Evolutionary conservation across 169 alveolate species (phyloP).

Genomic region (Plasmodium blacklocki): DNA sequence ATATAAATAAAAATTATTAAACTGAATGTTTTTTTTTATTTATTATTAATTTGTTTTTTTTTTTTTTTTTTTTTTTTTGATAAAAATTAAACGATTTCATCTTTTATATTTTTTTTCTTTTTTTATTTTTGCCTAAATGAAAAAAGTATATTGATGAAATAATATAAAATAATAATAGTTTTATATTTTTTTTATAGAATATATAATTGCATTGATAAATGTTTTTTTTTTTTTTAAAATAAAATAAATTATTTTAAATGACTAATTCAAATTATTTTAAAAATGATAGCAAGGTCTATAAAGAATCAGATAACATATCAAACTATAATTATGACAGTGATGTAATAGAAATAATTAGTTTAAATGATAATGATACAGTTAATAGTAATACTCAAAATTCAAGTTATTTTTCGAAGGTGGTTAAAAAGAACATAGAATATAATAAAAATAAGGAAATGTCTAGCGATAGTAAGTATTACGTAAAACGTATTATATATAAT

Average conservation of each 20-base stretch:
- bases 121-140: background rate
- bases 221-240: background rate
- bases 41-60: background rate
- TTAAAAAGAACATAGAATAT: background rate
- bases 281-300: conserved; percentile 22
- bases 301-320: conserved; percentile 10
- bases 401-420: background rate
- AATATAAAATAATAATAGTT: background rate
- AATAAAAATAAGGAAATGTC: conserved; percentile 4
- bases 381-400: background rate
- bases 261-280: conserved; percentile 62
- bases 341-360: conserved; percentile 55
- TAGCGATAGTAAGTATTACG: conserved; percentile 42
- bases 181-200: background rate
- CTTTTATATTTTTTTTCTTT: background rate
- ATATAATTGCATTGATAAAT: background rate
- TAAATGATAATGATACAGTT: conserved; percentile 40
- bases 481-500: background rate
- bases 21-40: conserved; percentile 4
- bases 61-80: background rate
- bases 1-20: background rate
- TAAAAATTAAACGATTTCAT: background rate
- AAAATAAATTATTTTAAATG: conserved; percentile 53
- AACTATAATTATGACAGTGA: conserved; percentile 40
- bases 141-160: background rate